Conservation (phyloP, 1,284 basidiomycete genomes). For the Tilletia setariae region DNA sequence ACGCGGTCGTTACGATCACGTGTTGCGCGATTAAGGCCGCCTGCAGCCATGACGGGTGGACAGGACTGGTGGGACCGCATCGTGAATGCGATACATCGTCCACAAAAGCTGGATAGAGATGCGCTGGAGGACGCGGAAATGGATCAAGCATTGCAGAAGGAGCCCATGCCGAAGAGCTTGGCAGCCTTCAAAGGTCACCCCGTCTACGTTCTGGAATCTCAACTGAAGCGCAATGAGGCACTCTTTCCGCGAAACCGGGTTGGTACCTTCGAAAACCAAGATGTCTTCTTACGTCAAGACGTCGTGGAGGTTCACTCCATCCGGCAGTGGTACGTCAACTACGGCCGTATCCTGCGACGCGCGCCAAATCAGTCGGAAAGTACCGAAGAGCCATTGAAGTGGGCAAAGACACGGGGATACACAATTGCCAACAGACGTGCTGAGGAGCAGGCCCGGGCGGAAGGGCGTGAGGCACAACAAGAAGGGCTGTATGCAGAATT, state of each 20-base stretch:
- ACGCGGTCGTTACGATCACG: slow-evolving; percentile 79
- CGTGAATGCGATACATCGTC: slow-evolving; percentile 54
- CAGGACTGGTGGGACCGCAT: slow-evolving; percentile 71
- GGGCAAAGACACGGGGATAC: slow-evolving; percentile 78
- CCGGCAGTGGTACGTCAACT: slow-evolving; percentile 86
- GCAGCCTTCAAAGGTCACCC: slow-evolving; percentile 94
- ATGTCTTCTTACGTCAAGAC: slow-evolving; percentile 82
- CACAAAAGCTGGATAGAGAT: slow-evolving; percentile 67
- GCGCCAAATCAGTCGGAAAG: slow-evolving; percentile 39
- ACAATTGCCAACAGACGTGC: slow-evolving; percentile 79
- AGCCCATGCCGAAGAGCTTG: slow-evolving; percentile 91
- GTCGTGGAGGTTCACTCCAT: slow-evolving; percentile 81
- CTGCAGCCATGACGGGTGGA: slow-evolving; percentile 64
- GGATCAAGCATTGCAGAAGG: slow-evolving; percentile 70
- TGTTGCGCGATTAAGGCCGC: slow-evolving; percentile 75
- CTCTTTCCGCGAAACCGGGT: slow-evolving; percentile 74
- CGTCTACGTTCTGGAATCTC: slow-evolving; percentile 80
- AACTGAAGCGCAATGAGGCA: slow-evolving; percentile 82
- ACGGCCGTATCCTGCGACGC: slow-evolving; percentile 68
- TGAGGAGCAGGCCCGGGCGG: slow-evolving; percentile 68
- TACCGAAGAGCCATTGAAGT: slow-evolving; percentile 81
- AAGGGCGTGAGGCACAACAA: slow-evolving; percentile 57
- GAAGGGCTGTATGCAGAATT: slow-evolving; percentile 74
- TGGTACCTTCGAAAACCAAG: slow-evolving; percentile 86
- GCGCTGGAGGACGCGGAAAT: slow-evolving; percentile 93